These are phyloP conservation scores for Austroboletus niveus DNA, from an alignment of 1,284 basidiomycete genomes.

Conservation along the genomic window DNA sequence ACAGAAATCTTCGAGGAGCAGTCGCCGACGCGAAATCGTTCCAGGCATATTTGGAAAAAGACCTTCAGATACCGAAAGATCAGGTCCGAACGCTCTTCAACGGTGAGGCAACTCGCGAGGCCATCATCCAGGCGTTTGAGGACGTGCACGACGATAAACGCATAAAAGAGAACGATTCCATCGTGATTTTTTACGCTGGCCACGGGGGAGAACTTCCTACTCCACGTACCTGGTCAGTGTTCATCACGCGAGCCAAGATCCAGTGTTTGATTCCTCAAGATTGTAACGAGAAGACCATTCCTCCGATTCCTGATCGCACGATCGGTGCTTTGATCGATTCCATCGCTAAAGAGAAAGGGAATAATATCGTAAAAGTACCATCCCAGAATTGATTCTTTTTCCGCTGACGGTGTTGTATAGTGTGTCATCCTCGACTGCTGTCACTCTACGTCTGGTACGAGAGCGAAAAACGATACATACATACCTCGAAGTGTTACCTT, in stretches of 20 bases:
- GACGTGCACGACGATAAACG: constrained; percentile 51
- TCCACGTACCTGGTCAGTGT: constrained; percentile 45
- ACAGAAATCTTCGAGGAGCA: constrained; percentile 55
- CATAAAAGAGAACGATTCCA: constrained; percentile 56
- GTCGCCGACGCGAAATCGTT: constrained; percentile 55
- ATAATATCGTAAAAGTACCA: constrained; percentile 44
- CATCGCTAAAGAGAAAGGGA: constrained; percentile 50
- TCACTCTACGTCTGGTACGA: constrained; percentile 45
- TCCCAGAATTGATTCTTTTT: not conserved
- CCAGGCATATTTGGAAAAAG: constrained; percentile 47
- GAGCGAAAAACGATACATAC: constrained; percentile 33
- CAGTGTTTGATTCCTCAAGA: constrained; percentile 59
- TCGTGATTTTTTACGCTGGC: constrained; percentile 63
- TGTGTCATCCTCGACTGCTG: constrained; percentile 61
- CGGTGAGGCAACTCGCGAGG: constrained; percentile 50
- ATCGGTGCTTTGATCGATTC: constrained; percentile 51
- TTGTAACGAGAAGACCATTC: constrained; percentile 39
- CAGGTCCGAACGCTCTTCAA: constrained; percentile 54
- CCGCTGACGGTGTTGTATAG: constrained; percentile 1
- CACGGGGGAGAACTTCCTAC: constrained; percentile 53
- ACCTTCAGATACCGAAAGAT: constrained; percentile 49
- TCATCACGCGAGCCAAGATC: constrained; percentile 37
- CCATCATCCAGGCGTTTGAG: constrained; percentile 50
- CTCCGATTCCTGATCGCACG: constrained; percentile 53
- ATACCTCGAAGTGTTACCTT: constrained; percentile 41